Base-by-base conservation (phyloP, 2,329 filamentous ascomycete species). In the Elsinoe batatas region DNA sequence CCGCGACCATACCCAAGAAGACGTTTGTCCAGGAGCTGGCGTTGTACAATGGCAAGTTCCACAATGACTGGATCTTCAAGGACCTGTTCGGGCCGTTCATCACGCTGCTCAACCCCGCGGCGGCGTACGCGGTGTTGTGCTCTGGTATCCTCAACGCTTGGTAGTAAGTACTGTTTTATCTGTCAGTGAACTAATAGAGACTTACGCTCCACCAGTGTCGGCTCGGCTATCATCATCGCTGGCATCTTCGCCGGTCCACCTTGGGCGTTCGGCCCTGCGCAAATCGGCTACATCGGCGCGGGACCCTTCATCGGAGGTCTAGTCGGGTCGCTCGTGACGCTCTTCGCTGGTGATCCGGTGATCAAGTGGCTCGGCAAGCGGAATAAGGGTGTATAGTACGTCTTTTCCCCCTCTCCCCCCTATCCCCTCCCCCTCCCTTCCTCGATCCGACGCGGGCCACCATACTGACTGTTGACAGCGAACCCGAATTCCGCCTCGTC, bases 401-500 rank as follows among this genome's bases (percentile, higher is more conserved):
- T 55, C 38, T 20, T 3, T 20, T 3, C n/a, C 18, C 26, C 38
- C 22, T 8, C 10, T 15, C 15, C 26, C 7, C 18, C n/a, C 17
- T 18, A 3, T 26, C 8, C 3, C 5, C 36, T n/a, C n/a, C n/a
- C n/a, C n/a, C n/a, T n/a, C n/a, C n/a, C n/a, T n/a, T n/a, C n/a
- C n/a, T n/a, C n/a, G n/a, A n/a, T n/a, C n/a, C n/a, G n/a, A n/a
- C n/a, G n/a, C n/a, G n/a, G n/a, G n/a, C n/a, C n/a, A n/a, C n/a
- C 33, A 38, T 32, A 20, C 35, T 43, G 15, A 54, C 17, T 32
- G 1, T 13, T 15, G 8, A 20, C 47, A 65, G 64, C 53, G 63
- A 66, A 42, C 63, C 64, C 1, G 64, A 66, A 44, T 66, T 64
- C 55, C 61, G 64, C 11, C 62, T 66, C 5, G 60, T 65, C 22